These are phyloP conservation scores for Solanum chacoense DNA, from an alignment of 305 asterid species.

Conservation along the genomic window DNA sequence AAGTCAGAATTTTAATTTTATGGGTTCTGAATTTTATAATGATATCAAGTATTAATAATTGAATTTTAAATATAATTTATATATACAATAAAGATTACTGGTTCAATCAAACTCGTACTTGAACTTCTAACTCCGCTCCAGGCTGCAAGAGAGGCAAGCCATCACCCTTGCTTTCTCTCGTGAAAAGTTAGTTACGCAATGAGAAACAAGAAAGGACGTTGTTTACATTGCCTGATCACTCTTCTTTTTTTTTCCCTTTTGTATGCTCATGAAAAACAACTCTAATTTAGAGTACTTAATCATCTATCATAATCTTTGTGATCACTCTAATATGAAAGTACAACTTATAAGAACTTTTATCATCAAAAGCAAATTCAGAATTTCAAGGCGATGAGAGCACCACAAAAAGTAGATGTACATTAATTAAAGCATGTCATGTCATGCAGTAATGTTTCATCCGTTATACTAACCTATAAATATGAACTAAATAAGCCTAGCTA, in stretches of 20 bases:
- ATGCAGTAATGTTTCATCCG: rapidly evolving
- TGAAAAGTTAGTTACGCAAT: background rate
- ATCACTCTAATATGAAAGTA: background rate
- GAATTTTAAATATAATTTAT: background rate
- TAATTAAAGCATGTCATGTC: background rate
- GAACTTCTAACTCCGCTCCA: background rate
- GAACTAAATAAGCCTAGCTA: background rate
- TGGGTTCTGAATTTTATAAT: background rate
- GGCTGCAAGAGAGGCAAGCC: background rate
- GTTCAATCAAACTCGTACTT: background rate
- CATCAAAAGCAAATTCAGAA: background rate
- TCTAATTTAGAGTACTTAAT: background rate
- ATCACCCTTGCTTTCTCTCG: background rate
- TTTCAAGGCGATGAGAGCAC: background rate
- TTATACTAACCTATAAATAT: background rate
- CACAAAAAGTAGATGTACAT: background rate
- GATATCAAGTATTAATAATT: background rate
- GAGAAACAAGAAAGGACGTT: background rate
- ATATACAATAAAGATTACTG: background rate
- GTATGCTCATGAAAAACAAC: background rate
- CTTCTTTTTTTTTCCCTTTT: background rate
- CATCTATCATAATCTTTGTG: background rate
- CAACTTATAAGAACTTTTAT: background rate
- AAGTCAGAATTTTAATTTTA: background rate
- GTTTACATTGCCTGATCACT: background rate